These are phyloP conservation scores for Zygosaccharomyces gambellarensis DNA, from an alignment of 805 yeast genomes.

Conservation along the genomic window DNA sequence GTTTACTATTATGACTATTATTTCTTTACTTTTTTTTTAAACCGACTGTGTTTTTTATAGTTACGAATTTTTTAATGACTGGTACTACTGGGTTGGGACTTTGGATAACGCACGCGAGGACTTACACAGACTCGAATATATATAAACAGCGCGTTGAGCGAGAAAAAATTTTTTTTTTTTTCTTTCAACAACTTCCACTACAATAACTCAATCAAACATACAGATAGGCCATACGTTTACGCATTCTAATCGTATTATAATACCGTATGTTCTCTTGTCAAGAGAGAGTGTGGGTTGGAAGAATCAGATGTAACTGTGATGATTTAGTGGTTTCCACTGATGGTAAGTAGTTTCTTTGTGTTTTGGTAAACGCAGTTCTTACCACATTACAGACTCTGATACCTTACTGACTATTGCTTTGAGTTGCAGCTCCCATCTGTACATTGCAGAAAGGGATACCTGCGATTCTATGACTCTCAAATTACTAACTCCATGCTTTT, in stretches of 20 bases:
- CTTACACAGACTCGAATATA: neutral
- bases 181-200: neutral
- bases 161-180: neutral
- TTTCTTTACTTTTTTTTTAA: too few species aligned
- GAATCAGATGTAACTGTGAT: constrained; percentile 6
- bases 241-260: neutral
- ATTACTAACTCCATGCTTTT: constrained; percentile 7
- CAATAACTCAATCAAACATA: neutral
- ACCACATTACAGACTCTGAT: constrained; percentile 7
- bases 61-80: neutral
- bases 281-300: constrained; percentile 4
- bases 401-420: constrained; percentile 1
- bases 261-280: constrained; percentile 3
- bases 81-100: neutral
- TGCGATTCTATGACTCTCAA: constrained; percentile 1
- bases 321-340: neutral
- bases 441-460: neutral
- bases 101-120: neutral
- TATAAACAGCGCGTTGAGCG: neutral
- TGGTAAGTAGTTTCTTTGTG: neutral
- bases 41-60: neutral
- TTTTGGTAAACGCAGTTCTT: constrained; percentile 3
- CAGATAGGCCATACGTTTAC: neutral
- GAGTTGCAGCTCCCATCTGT: neutral
- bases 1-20: neutral